phyloP scores from a whole-genome alignment of 139 green algal species.

The Picochlorum sp. region DNA sequence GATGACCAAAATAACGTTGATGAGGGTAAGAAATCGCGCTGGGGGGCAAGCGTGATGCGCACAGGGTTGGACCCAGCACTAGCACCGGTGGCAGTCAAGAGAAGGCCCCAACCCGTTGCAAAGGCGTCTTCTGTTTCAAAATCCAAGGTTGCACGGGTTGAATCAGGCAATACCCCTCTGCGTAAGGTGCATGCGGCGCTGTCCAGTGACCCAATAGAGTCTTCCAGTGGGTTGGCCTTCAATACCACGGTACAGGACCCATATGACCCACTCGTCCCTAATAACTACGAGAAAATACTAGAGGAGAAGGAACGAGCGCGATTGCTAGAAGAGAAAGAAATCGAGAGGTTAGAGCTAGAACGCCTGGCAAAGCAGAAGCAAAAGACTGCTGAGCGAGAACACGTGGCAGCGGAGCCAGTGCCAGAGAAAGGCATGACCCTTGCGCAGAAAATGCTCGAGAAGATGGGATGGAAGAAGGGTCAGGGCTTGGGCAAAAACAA shows the following conservation, averaged over 20 bases:
- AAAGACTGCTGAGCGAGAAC: neutral
- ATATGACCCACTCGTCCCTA: slow-evolving; percentile 83
- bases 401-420: neutral
- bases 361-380: neutral
- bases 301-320: slow-evolving; percentile 25
- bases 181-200: too few species aligned
- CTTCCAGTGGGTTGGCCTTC: neutral
- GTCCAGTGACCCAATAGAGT: neutral
- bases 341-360: slow-evolving; percentile 46
- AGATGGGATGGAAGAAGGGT: slow-evolving; percentile 94
- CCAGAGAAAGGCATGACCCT: slow-evolving; percentile 26
- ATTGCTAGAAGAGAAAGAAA: slow-evolving; percentile 59
- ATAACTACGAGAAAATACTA: slow-evolving; percentile 79
- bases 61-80: neutral
- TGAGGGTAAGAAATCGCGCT: neutral
- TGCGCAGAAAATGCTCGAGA: slow-evolving; percentile 82
- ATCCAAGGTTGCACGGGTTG: neutral
- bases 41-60: neutral
- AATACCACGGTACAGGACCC: slow-evolving; percentile 43
- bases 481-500: slow-evolving; percentile 59
- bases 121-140: neutral
- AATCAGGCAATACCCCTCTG: too few species aligned
- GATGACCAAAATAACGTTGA: neutral
- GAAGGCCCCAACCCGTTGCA: too few species aligned
- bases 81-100: neutral